A percentile compares a stretch with the other conserved stretches of the same genome.
Evolutionary conservation across 345 rosid genomes (phyloP).

Genomic region (Moricandia moricandioides): DNA sequence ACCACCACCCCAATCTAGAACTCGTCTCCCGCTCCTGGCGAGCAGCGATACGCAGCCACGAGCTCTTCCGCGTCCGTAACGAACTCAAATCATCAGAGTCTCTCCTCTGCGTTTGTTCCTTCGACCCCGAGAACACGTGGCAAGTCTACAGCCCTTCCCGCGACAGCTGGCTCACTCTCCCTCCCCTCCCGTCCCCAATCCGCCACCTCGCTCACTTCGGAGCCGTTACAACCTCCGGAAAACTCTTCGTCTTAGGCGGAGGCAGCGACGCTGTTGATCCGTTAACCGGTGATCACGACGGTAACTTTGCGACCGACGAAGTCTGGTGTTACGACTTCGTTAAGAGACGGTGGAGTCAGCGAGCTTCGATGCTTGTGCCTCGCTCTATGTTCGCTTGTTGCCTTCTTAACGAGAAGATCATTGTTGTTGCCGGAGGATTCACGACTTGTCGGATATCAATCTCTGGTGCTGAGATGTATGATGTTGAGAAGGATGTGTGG

Average conservation of each 20-base stretch:
- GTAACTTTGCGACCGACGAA: constrained; percentile 85
- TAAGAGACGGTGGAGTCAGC: constrained; percentile 54
- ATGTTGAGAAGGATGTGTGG: constrained; percentile 78
- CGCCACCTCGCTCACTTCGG: constrained; percentile 89
- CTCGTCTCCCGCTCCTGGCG: constrained; percentile 90
- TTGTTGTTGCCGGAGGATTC: constrained; percentile 93
- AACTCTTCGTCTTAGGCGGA: constrained; percentile 85
- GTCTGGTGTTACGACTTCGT: constrained; percentile 93
- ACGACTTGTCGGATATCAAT: constrained; percentile 82
- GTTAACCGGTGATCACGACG: constrained; percentile 84
- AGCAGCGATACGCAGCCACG: constrained; percentile 65
- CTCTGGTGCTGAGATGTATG: constrained; percentile 90
- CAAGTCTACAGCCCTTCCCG: constrained; percentile 81
- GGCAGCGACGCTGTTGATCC: constrained; percentile 95
- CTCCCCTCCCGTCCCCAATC: constrained; percentile 79
- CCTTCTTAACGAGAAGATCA: constrained; percentile 62
- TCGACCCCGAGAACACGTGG: constrained; percentile 95
- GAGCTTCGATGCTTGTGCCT: constrained; percentile 84
- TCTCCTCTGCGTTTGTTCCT: constrained; percentile 78
- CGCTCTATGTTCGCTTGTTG: constrained; percentile 97
- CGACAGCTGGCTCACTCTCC: constrained; percentile 85
- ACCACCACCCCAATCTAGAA: constrained; percentile 69
- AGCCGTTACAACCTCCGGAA: constrained; percentile 58
- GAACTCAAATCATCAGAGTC: constrained; percentile 70
- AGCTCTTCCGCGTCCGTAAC: constrained; percentile 72